Conservation (phyloP, 345 rosid species). For the Carallia brachiata region DNA sequence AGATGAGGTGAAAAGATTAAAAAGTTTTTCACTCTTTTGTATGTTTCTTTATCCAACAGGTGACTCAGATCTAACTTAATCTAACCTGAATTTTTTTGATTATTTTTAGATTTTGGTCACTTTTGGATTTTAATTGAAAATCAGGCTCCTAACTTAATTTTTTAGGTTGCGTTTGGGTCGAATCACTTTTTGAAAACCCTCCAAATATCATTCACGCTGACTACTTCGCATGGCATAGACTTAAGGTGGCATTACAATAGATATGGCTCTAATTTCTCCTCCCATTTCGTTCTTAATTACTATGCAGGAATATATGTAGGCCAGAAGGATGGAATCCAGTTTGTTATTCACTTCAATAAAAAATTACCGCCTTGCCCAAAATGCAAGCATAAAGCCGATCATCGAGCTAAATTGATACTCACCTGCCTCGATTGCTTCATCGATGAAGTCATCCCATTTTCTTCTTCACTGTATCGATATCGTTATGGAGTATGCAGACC, state of each 20-base stretch:
- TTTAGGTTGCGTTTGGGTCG: no score
- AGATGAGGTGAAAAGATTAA: no score
- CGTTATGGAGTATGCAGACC: neutral
- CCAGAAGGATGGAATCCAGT: neutral
- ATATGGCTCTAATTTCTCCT: neutral
- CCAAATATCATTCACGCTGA: neutral
- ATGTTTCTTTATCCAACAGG: no score
- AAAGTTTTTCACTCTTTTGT: no score
- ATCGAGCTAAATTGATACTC: neutral
- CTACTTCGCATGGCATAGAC: neutral
- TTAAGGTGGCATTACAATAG: neutral
- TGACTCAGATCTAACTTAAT: no score
- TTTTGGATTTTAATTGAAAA: no score
- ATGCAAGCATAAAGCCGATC: neutral
- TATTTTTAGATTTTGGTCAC: no score
- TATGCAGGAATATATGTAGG: conserved; percentile 19
- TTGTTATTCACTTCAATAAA: conserved; percentile 13
- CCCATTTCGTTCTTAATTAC: neutral
- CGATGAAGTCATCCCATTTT: neutral
- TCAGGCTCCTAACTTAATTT: no score
- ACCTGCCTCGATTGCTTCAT: conserved; percentile 18
- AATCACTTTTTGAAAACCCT: no score
- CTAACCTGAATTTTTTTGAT: no score
- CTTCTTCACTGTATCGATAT: neutral
- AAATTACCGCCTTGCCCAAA: neutral